Percentiles rank a stretch among this genome's conserved stretches.
Conservation (phyloP, 2,329 filamentous ascomycete genomes). For the Colletotrichum cuscutae region DNA sequence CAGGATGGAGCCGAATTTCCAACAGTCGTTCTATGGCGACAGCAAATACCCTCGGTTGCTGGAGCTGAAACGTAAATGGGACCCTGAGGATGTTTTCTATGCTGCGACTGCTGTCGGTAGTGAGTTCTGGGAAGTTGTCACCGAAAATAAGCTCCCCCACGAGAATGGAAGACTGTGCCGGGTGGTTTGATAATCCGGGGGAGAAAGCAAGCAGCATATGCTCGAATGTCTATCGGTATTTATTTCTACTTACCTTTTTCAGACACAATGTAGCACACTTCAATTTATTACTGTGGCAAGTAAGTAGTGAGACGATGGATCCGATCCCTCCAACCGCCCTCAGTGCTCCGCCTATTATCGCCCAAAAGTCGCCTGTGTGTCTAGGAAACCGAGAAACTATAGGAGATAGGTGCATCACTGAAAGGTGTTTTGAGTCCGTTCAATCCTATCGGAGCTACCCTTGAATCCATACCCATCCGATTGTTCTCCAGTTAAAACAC, state of each 20-base stretch:
- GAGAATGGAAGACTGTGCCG: conserved; percentile 19
- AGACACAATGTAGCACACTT: no score
- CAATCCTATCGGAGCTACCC: neutral
- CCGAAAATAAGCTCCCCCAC: conserved; percentile 17
- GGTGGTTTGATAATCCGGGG: neutral
- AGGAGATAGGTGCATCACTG: neutral
- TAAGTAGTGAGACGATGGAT: no score
- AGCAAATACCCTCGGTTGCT: conserved; percentile 41
- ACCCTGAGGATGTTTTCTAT: conserved; percentile 44
- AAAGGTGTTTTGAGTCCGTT: neutral
- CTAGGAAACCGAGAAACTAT: neutral
- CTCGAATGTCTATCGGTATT: no score
- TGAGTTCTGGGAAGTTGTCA: conserved; percentile 38
- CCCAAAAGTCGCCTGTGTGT: no score
- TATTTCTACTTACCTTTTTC: no score
- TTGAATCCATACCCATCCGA: neutral
- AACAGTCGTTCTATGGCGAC: conserved; percentile 42
- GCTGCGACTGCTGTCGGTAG: conserved; percentile 42
- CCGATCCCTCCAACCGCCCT: no score
- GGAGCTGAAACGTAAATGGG: conserved; percentile 43
- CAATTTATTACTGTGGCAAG: no score
- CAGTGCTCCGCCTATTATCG: no score
- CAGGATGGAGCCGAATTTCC: conserved; percentile 43
- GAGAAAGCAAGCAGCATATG: neutral
- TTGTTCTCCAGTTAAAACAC: neutral